These are phyloP conservation scores for Pterocarpus macrocarpus DNA, from an alignment of 306 rosid species.

Conservation along the genomic window DNA sequence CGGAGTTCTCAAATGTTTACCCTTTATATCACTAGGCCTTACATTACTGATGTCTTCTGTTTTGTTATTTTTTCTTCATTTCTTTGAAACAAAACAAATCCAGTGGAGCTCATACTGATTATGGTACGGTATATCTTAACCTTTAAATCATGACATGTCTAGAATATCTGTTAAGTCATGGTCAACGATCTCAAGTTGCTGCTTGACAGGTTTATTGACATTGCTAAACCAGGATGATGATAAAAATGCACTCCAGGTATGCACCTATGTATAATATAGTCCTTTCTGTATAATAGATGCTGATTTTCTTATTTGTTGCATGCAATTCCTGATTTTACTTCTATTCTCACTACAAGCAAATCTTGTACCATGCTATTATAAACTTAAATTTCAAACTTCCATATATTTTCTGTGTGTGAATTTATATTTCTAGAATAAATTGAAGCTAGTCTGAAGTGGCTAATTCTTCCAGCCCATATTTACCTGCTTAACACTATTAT, in stretches of 20 bases:
- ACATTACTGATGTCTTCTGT: constrained; percentile 45
- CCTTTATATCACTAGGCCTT: constrained; percentile 33
- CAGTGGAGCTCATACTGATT: constrained; percentile 97
- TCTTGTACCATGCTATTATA: neutral
- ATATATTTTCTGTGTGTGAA: neutral
- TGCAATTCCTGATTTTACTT: constrained; percentile 12
- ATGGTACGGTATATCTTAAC: constrained; percentile 75
- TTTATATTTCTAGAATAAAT: constrained; percentile 3
- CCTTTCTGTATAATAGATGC: neutral
- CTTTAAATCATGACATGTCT: constrained; percentile 30
- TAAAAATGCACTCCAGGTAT: constrained; percentile 90
- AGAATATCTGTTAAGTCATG: constrained; percentile 37
- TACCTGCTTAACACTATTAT: neutral
- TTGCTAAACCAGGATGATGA: constrained; percentile 89
- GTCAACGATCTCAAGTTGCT: constrained; percentile 37
- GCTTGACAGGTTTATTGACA: constrained; percentile 80
- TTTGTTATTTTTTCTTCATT: constrained; percentile 30
- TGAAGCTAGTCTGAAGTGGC: neutral
- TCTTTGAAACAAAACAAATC: constrained; percentile 46
- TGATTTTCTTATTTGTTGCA: constrained; percentile 15
- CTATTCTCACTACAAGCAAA: neutral
- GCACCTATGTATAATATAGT: neutral
- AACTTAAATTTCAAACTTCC: neutral
- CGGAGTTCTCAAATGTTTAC: constrained; percentile 17
- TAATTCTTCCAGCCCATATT: neutral